Evolutionary conservation across 768 basidiomycete genomes (phyloP).

Genomic region (Rhizopogon rudus): DNA sequence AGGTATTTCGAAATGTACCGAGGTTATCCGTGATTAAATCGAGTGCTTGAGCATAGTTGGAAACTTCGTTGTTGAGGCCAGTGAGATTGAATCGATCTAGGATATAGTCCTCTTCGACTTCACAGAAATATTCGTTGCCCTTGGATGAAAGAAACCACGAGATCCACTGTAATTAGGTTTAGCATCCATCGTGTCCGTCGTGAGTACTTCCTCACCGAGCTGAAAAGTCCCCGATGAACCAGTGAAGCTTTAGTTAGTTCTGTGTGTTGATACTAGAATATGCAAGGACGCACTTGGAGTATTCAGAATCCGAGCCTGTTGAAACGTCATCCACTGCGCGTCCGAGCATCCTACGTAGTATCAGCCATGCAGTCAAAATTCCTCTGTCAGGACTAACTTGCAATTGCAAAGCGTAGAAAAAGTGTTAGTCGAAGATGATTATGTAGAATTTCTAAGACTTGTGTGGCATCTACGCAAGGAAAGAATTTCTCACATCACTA

Average conservation of each 20-base stretch:
- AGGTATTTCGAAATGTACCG: constrained; percentile 47
- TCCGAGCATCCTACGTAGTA: constrained; percentile 25
- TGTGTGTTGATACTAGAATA: constrained; percentile 12
- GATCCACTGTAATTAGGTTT: constrained; percentile 66
- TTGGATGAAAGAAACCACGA: constrained; percentile 97
- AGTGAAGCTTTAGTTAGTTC: not conserved
- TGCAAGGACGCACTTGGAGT: constrained; percentile 70
- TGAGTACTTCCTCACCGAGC: constrained; percentile 23
- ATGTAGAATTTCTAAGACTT: constrained; percentile 16
- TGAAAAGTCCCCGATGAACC: constrained; percentile 7
- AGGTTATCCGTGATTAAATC: constrained; percentile 96
- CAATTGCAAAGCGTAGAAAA: constrained; percentile 6
- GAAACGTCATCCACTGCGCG: constrained; percentile 78
- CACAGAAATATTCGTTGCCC: constrained; percentile 99
- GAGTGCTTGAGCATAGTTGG: constrained; percentile 90
- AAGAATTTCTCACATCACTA: constrained; percentile 9
- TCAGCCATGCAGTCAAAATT: constrained; percentile 15
- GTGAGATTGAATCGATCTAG: constrained; percentile 98
- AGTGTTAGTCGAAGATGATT: not conserved
- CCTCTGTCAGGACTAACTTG: constrained; percentile 19
- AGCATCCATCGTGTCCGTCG: constrained; percentile 11
- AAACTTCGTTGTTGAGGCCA: constrained; percentile 92
- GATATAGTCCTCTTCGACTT: constrained; percentile 99
- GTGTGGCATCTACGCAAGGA: constrained; percentile 7
- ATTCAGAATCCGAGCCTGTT: constrained; percentile 92